Evolutionary conservation across 768 basidiomycete species (phyloP).

Genomic region (Trametes maxima): DNA sequence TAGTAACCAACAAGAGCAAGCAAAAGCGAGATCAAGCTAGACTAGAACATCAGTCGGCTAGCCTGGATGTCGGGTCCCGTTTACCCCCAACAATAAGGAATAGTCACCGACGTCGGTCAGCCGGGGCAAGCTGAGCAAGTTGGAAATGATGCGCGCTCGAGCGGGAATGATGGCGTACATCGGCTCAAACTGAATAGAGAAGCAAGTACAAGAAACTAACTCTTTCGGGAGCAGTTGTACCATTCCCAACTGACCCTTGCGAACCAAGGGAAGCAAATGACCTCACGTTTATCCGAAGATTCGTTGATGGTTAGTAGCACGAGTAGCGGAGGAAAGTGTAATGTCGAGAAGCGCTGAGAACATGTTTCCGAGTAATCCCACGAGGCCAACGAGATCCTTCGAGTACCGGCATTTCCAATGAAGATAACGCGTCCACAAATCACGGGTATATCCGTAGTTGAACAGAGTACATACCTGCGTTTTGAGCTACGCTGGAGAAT

Average conservation of each 20-base stretch:
- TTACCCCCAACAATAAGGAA: not conserved
- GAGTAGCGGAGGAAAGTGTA: not conserved
- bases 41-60: no score
- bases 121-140: not conserved
- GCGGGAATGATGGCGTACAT: not conserved
- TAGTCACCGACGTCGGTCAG: not conserved
- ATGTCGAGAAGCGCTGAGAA: not conserved
- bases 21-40: no score
- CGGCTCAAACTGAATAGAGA: slow-evolving; percentile 5
- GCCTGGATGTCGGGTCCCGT: no score
- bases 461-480: no score
- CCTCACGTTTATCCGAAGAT: slow-evolving; percentile 23
- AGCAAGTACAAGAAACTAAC: slow-evolving; percentile 1
- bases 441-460: no score
- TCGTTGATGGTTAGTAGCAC: not conserved
- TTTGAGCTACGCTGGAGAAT: no score
- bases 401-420: not conserved
- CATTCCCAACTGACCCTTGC: not conserved
- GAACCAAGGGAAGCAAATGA: slow-evolving; percentile 7
- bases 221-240: not conserved
- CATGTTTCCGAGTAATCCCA: not conserved
- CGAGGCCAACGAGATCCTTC: not conserved
- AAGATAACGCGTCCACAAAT: not conserved
- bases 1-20: no score
- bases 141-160: not conserved